Conservation (phyloP, 345 rosid genomes). For the Salix suchowensis region DNA sequence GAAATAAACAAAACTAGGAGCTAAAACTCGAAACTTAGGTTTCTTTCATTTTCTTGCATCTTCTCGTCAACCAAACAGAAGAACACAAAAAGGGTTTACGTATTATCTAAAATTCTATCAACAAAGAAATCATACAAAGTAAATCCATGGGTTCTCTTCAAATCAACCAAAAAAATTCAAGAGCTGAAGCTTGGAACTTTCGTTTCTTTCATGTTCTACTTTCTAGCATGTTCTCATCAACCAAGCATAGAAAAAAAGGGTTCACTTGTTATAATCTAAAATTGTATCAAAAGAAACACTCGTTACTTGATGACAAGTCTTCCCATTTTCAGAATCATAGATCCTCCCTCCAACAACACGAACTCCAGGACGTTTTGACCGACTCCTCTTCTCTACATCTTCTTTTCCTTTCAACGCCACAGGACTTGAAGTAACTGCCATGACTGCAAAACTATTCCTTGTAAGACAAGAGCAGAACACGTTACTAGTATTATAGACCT, state of each 20-base stretch:
- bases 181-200: background rate
- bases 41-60: background rate
- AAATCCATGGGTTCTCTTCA: background rate
- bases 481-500: background rate
- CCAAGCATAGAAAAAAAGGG: background rate
- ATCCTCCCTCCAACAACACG: conserved; percentile 45
- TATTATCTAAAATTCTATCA: background rate
- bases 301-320: conserved; percentile 70
- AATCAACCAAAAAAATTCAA: background rate
- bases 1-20: background rate
- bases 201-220: background rate
- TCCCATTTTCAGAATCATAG: conserved; percentile 58
- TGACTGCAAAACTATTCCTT: background rate
- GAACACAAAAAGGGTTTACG: background rate
- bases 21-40: background rate
- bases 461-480: background rate
- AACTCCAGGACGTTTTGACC: conserved; percentile 41
- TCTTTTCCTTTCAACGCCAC: background rate
- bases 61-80: background rate
- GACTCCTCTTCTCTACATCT: conserved; percentile 18
- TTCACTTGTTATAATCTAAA: background rate
- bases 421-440: conserved; percentile 27
- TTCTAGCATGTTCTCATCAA: background rate
- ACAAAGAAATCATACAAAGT: background rate
- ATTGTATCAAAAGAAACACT: background rate